Evolutionary conservation across 495 filamentous ascomycete genomes (phyloP).

Genomic region (Parathielavia appendiculata): DNA sequence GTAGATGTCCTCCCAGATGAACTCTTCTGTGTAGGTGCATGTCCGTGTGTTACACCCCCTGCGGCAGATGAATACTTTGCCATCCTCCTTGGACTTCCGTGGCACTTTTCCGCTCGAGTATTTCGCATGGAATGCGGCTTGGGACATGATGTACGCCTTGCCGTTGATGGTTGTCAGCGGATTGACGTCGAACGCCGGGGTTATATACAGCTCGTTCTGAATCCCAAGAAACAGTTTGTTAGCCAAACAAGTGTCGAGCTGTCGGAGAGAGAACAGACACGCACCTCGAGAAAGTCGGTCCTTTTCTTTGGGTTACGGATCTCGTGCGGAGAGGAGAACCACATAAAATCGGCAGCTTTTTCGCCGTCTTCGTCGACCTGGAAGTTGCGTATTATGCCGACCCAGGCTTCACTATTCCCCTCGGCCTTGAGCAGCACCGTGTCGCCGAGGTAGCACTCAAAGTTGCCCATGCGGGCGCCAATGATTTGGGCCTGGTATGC

Average conservation of each 20-base stretch:
- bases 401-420: conserved; percentile 73
- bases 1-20: conserved; percentile 83
- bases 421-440: conserved; percentile 82
- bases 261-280: background rate
- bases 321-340: conserved; percentile 89
- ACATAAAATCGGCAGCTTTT: conserved; percentile 67
- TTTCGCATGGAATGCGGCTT: conserved; percentile 53
- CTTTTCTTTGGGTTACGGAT: conserved; percentile 80
- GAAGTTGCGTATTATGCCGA: conserved; percentile 81
- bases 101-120: conserved; percentile 77
- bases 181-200: conserved; percentile 75
- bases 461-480: conserved; percentile 79
- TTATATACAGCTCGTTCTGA: conserved; percentile 88
- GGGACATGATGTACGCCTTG: conserved; percentile 74
- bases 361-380: conserved; percentile 61
- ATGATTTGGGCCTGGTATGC: conserved; percentile 50
- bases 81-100: conserved; percentile 65
- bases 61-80: conserved; percentile 87
- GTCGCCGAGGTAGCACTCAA: conserved; percentile 77
- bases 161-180: conserved; percentile 87
- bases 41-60: conserved; percentile 83
- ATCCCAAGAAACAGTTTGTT: background rate
- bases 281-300: conserved; percentile 66
- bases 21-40: conserved; percentile 87
- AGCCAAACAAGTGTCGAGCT: background rate